A percentile compares a stretch with the other conserved stretches of the same genome.
Evolutionary conservation across 306 rosid genomes (phyloP).

Genomic region (Dalbergia cultrata): DNA sequence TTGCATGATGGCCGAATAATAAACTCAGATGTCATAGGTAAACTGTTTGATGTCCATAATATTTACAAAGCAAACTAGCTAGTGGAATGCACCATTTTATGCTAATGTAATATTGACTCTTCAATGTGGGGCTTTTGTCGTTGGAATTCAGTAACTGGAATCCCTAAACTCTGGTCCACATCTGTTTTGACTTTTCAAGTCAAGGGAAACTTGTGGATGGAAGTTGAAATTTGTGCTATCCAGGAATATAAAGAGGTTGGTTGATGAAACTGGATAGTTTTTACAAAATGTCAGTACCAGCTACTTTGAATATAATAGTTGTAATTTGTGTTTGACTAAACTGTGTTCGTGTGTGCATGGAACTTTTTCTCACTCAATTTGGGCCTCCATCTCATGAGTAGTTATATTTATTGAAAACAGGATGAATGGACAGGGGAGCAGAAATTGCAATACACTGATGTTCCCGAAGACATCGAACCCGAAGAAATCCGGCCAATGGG

Average conservation of each 20-base stretch:
- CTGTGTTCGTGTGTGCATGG: neutral
- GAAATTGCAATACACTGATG: conserved; percentile 80
- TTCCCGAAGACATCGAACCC: conserved; percentile 90
- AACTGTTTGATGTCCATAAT: conserved; percentile 5
- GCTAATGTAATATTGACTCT: conserved; percentile 13
- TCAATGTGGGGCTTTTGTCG: conserved; percentile 22
- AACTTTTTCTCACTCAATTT: conserved; percentile 26
- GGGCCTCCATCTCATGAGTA: conserved; percentile 38
- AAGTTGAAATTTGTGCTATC: conserved; percentile 34
- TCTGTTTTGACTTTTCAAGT: conserved; percentile 32
- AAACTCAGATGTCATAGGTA: conserved; percentile 10
- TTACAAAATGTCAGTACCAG: conserved; percentile 34
- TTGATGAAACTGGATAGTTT: conserved; percentile 32
- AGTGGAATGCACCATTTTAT: neutral
- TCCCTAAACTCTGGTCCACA: conserved; percentile 27
- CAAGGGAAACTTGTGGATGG: conserved; percentile 19
- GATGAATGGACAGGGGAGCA: conserved; percentile 99
- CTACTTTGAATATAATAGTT: conserved; percentile 20
- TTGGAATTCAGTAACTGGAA: conserved; percentile 18
- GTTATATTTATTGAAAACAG: conserved; percentile 57
- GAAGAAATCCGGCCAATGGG: conserved; percentile 97
- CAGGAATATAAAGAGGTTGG: conserved; percentile 30
- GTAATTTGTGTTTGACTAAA: conserved; percentile 27
- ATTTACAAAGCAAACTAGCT: neutral
- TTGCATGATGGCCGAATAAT: conserved; percentile 12